These are phyloP conservation scores for Sinapis alba DNA, from an alignment of 441 rosid species.

Conservation along the genomic window DNA sequence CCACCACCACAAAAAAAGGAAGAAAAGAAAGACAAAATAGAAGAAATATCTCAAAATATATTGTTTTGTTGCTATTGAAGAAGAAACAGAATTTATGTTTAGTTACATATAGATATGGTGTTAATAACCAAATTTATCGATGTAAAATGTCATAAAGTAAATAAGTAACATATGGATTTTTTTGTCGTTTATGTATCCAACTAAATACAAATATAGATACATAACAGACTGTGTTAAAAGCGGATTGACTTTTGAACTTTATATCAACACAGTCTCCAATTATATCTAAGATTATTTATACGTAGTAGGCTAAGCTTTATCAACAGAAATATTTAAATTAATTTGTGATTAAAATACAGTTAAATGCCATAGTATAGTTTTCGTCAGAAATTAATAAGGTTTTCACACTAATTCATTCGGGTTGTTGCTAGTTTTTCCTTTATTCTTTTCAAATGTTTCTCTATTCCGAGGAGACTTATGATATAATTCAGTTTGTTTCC, in stretches of 20 bases:
- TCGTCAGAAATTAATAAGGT: too few species aligned
- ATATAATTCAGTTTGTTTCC: too few species aligned
- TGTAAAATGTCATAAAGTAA: neutral
- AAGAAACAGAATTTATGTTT: neutral
- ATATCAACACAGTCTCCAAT: slow-evolving; percentile 7
- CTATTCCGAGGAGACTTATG: too few species aligned
- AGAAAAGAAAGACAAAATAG: neutral
- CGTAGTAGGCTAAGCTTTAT: slow-evolving; percentile 25
- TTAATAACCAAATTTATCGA: neutral
- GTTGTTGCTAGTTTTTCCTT: too few species aligned
- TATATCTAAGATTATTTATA: neutral
- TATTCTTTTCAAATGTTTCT: too few species aligned
- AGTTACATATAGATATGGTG: neutral
- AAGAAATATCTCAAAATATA: neutral
- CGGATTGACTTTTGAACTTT: slow-evolving; percentile 16
- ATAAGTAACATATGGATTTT: neutral
- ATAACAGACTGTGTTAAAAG: neutral
- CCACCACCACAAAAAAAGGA: neutral
- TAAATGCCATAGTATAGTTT: too few species aligned
- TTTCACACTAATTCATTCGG: too few species aligned
- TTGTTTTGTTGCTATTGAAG: neutral
- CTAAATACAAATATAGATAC: neutral
- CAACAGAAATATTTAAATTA: neutral
- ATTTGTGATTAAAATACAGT: neutral
- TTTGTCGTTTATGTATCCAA: neutral